Evolutionary conservation across 257 asterid species (phyloP).

Genomic region (Galeopsis tetrahit): DNA sequence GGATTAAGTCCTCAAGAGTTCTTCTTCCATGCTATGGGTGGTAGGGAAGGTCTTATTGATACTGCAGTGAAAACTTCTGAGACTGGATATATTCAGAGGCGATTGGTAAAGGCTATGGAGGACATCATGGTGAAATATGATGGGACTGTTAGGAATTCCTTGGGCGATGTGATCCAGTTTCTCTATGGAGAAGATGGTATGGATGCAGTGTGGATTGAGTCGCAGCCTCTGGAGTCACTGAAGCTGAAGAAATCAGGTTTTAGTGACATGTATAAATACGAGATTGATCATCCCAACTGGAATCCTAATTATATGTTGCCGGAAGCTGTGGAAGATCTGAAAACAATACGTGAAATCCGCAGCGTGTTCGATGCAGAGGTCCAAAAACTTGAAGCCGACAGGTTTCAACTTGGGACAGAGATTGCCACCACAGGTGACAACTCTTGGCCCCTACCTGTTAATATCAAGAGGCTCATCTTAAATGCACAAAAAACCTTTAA

Average conservation of each 20-base stretch:
- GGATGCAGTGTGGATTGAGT: conserved; percentile 99
- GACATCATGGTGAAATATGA: conserved; percentile 99
- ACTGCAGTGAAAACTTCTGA: conserved; percentile 99
- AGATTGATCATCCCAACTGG: conserved; percentile 86
- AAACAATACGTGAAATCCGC: conserved; percentile 87
- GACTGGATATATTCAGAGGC: conserved; percentile 98
- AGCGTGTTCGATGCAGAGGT: conserved; percentile 98
- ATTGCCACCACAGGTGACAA: conserved; percentile 93
- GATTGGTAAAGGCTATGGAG: conserved; percentile 99
- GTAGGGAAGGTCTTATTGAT: conserved; percentile 99
- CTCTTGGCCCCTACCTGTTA: conserved; percentile 95
- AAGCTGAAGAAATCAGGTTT: conserved; percentile 79
- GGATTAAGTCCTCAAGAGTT: conserved; percentile 98
- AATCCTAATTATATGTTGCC: conserved; percentile 85
- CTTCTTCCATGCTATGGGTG: conserved; percentile 99
- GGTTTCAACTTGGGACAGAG: conserved; percentile 89
- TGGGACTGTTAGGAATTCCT: conserved; percentile 96
- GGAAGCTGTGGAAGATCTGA: conserved; percentile 90
- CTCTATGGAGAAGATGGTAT: conserved; percentile 99
- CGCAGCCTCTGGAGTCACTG: conserved; percentile 90
- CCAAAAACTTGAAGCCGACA: conserved; percentile 90
- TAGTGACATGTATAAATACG: conserved; percentile 71
- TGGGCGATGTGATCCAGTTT: conserved; percentile 99
- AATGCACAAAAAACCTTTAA: conserved; percentile 96
- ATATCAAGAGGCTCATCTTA: conserved; percentile 81